Percentiles rank a stretch among this genome's conserved stretches.
Evolutionary conservation across 192 early-diverging fungal genomes (phyloP).

Genomic region (Coemansia sp.): DNA sequence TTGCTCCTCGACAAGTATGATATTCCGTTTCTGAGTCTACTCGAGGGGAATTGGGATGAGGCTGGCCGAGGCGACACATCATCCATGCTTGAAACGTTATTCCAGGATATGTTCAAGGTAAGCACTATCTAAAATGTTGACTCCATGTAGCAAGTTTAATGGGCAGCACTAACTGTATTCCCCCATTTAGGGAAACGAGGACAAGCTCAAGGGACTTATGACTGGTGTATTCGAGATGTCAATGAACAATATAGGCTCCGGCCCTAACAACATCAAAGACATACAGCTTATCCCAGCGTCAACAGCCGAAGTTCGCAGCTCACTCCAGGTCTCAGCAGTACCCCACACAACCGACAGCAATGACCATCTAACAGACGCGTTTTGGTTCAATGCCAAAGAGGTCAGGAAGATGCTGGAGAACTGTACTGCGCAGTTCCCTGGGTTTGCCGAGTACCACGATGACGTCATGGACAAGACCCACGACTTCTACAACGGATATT

Average conservation of each 20-base stretch:
- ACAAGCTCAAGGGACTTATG: slow-evolving; percentile 27
- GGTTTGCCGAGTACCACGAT: not conserved
- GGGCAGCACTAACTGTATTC: not conserved
- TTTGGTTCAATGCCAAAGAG: not conserved
- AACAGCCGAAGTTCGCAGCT: not conserved
- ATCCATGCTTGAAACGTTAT: slow-evolving; percentile 16
- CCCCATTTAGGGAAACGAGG: slow-evolving; percentile 8
- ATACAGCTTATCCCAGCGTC: not conserved
- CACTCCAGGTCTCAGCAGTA: not conserved
- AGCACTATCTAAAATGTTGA: not conserved
- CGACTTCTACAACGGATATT: not conserved
- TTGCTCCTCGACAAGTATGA: slow-evolving; percentile 48
- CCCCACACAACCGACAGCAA: not conserved
- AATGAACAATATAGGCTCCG: slow-evolving; percentile 16
- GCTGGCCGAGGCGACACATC: slow-evolving; percentile 13
- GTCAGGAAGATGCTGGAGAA: not conserved
- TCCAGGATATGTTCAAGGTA: slow-evolving; percentile 47
- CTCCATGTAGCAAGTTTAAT: not conserved
- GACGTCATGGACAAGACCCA: not conserved
- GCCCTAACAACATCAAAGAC: not conserved
- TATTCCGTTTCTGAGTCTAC: slow-evolving; percentile 31
- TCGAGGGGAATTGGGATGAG: slow-evolving; percentile 17
- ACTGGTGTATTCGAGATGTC: slow-evolving; percentile 39
- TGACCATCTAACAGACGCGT: not conserved
- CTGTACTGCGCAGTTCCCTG: not conserved